phyloP scores from a whole-genome alignment of 257 asterid species.

The Primulina eburnea region DNA sequence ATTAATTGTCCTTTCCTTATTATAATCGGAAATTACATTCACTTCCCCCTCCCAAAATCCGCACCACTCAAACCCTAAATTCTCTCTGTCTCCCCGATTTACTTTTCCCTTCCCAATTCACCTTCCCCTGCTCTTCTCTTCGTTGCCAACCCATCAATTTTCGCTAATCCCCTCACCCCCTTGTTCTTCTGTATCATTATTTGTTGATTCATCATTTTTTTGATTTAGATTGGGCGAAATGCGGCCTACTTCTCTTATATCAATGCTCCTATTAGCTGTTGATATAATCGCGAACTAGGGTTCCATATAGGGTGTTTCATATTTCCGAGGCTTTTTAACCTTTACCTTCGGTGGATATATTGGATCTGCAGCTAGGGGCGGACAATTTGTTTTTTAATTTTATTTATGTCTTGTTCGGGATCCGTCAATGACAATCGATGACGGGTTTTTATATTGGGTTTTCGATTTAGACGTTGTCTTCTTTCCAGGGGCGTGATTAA shows the following conservation, averaged over 20 bases:
- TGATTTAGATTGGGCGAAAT: neutral
- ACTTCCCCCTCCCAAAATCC: too few species aligned
- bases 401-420: neutral
- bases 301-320: neutral
- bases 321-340: neutral
- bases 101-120: constrained; percentile 18
- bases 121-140: constrained; percentile 15
- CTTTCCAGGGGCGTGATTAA: constrained; percentile 38
- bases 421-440: constrained; percentile 25
- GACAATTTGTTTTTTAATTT: too few species aligned
- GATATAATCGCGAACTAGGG: neutral
- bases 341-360: constrained; percentile 10
- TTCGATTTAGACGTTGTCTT: constrained; percentile 30
- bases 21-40: too few species aligned
- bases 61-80: too few species aligned
- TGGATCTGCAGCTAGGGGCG: constrained; percentile 15
- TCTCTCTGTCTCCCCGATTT: too few species aligned
- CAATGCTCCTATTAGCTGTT: neutral
- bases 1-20: too few species aligned
- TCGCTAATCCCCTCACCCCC: constrained; percentile 32
- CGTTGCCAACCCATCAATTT: constrained; percentile 30
- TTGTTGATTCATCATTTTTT: constrained; percentile 3
- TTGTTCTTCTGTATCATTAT: neutral
- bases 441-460: constrained; percentile 41
- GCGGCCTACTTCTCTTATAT: neutral